These are phyloP conservation scores for Selenicereus undatus DNA, from an alignment of 148 eudicot genomes.

Conservation along the genomic window DNA sequence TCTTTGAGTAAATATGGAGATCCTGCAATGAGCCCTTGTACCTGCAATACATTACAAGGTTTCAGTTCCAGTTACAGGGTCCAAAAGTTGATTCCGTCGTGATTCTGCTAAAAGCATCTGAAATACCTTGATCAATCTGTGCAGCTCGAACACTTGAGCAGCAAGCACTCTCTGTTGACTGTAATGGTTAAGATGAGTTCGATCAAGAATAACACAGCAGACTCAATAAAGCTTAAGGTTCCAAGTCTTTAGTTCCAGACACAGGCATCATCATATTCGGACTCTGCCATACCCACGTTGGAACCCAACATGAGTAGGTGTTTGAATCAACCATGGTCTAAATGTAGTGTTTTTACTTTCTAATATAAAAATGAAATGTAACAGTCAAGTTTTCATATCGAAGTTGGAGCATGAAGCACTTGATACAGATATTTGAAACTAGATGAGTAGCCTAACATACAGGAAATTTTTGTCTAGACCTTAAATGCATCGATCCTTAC, in stretches of 20 bases:
- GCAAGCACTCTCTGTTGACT: constrained; percentile 92
- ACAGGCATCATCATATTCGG: constrained; percentile 17
- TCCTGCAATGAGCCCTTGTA: constrained; percentile 76
- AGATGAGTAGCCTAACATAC: too few species aligned
- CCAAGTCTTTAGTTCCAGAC: background rate
- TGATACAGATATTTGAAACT: too few species aligned
- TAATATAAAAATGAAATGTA: too few species aligned
- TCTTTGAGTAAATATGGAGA: constrained; percentile 65
- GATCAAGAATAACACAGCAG: constrained; percentile 20
- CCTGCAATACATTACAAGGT: constrained; percentile 41
- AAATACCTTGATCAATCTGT: constrained; percentile 79
- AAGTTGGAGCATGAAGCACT: too few species aligned
- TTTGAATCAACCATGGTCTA: too few species aligned
- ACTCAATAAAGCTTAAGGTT: constrained; percentile 2
- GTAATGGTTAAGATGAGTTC: constrained; percentile 35
- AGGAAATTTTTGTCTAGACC: too few species aligned
- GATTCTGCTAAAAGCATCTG: constrained; percentile 2
- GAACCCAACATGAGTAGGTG: background rate
- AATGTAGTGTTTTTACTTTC: too few species aligned
- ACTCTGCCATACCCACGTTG: background rate
- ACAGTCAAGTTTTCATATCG: too few species aligned
- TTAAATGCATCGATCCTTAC: too few species aligned
- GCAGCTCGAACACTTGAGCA: constrained; percentile 94
- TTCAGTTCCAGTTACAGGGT: constrained; percentile 7
- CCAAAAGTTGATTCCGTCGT: background rate